Base-by-base conservation (phyloP, 495 filamentous ascomycete species). In the Chaetomidium leptoderma region DNA sequence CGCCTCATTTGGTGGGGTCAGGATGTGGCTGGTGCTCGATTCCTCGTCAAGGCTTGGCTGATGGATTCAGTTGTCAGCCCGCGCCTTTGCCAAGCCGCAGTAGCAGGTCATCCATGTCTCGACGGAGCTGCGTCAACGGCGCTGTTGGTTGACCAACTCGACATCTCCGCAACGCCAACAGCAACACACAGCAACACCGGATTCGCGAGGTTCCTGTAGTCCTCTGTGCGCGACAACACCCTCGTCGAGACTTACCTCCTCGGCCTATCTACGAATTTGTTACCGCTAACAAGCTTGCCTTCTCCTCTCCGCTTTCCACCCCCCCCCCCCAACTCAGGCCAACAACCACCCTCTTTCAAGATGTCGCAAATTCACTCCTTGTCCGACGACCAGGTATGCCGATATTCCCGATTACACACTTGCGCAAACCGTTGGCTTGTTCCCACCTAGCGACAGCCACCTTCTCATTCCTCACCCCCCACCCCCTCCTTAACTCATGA, bases 321-420 rank as follows among this genome's bases (percentile, higher is more conserved):
- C 65, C 61, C 26, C 51, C 39, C n/a, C 23, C 7, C 52, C 29
- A 2, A 44, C 27, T 8, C 52, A 58, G 40, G 47, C 50, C 44
- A 57, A 59, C 63, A 35, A 67, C 63, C 57, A 53, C 59, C 60
- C 63, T 48, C 63, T 48, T 58, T 69, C 80, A 87, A 78, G 62
- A 97, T 96, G 92, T 92, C 92, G 72, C 86, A 89, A 78, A 77
- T 81, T 61, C 90, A 95, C 85, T 87, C 90, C 72, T 86, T 97
- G 76, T 95, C 91, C 72, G 92, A 97, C 80, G 92, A 96, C 74
- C 92, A 97, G 86, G 92, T 91, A 79, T 33, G 66, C 21, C 36
- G 24, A 55, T 62, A 70, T 63, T 52, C 44, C 56, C 43, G 52
- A 16, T 4, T 13, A 5, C 16, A 17, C 42, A 6, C 33, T 23